These are phyloP conservation scores for Citrus cavaleriei DNA, from an alignment of 345 rosid genomes.

Conservation along the genomic window DNA sequence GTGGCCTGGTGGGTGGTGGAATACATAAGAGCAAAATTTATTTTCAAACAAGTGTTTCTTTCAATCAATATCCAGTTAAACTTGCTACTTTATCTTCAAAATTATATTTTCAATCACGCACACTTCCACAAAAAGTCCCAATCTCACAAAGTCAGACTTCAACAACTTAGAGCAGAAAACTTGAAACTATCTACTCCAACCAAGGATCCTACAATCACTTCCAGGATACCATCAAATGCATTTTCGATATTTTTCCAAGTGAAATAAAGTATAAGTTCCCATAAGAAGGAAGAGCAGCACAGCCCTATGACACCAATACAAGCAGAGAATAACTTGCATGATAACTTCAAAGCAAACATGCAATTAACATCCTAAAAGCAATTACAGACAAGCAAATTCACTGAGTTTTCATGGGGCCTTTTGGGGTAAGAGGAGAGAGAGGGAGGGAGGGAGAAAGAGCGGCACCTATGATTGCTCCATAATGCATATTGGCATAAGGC, in stretches of 20 bases:
- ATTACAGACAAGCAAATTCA: background rate
- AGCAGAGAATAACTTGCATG: background rate
- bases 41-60: background rate
- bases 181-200: background rate
- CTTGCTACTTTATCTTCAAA: background rate
- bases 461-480: slow-evolving; percentile 76
- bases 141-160: background rate
- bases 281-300: background rate
- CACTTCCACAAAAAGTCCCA: background rate
- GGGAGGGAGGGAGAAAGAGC: background rate
- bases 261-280: background rate
- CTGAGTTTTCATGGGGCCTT: background rate
- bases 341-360: background rate
- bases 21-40: background rate
- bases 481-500: slow-evolving; percentile 81
- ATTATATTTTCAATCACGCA: background rate
- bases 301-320: background rate
- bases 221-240: background rate
- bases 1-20: no score
- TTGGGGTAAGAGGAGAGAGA: background rate
- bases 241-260: background rate
- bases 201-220: background rate
- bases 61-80: background rate
- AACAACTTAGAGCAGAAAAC: background rate
- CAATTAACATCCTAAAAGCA: background rate